Evolutionary conservation across 768 basidiomycete species (phyloP).

Genomic region (Tulasnella sp.): DNA sequence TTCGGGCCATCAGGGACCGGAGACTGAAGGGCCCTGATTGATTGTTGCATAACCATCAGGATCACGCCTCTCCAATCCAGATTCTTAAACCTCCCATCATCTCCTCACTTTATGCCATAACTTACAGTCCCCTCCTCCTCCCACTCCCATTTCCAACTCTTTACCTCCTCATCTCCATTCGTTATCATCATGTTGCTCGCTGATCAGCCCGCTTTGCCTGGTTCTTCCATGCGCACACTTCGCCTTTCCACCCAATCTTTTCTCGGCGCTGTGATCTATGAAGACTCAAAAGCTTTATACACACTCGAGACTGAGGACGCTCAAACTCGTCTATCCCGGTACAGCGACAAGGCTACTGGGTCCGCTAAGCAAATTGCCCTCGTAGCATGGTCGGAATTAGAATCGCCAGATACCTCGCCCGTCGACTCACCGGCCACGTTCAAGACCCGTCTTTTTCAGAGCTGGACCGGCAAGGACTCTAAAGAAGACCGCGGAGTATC

Average conservation of each 20-base stretch:
- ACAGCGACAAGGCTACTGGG: background rate
- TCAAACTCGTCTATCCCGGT: background rate
- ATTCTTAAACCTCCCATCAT: constrained; percentile 61
- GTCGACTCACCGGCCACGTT: background rate
- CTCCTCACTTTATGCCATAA: background rate
- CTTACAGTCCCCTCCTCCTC: constrained; percentile 13
- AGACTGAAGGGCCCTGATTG: too few relatives aligned
- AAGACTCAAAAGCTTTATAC: constrained; percentile 5
- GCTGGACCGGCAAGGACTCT: background rate
- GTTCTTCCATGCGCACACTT: background rate
- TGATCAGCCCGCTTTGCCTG: background rate
- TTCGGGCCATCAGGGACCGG: too few relatives aligned
- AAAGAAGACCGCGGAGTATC: background rate
- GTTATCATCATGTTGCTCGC: constrained; percentile 3
- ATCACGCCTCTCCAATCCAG: too few relatives aligned
- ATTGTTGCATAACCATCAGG: too few relatives aligned
- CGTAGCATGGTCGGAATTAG: constrained; percentile 9
- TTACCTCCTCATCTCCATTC: constrained; percentile 19
- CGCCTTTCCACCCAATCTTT: constrained; percentile 8
- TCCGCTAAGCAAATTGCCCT: background rate
- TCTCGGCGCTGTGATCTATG: constrained; percentile 3
- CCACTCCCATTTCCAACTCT: background rate
- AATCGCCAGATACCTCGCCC: constrained; percentile 7
- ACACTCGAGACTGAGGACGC: background rate
- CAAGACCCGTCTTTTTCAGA: background rate